phyloP scores from a whole-genome alignment of 164 flowering plant genomes.

The Liquidambar formosana region DNA sequence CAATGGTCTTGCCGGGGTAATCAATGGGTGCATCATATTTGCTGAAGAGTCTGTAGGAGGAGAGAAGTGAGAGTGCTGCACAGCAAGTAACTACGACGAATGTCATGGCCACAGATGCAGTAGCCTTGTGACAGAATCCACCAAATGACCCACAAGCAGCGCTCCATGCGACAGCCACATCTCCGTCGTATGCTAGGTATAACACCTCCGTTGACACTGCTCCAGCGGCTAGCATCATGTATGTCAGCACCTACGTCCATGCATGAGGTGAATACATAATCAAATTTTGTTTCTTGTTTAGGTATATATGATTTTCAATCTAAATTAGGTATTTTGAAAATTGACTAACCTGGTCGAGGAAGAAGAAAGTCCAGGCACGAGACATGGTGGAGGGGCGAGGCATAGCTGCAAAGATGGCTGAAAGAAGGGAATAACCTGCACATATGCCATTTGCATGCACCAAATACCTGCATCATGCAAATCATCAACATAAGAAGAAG shows the following conservation, averaged over 20 bases:
- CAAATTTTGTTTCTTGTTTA: background rate
- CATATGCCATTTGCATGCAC: conserved; percentile 91
- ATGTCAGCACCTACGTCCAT: conserved; percentile 68
- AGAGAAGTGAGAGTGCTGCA: conserved; percentile 61
- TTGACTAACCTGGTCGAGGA: conserved; percentile 69
- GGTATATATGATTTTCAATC: background rate
- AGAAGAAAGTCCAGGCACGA: conserved; percentile 79
- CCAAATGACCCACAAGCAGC: conserved; percentile 55
- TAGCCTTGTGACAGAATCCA: conserved; percentile 63
- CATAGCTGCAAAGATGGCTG: conserved; percentile 59
- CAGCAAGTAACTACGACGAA: conserved; percentile 54
- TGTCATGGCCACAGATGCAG: conserved; percentile 59
- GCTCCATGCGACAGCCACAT: conserved; percentile 63
- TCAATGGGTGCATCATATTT: conserved; percentile 56
- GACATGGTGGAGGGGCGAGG: conserved; percentile 58
- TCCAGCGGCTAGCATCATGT: conserved; percentile 72
- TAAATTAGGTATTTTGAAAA: background rate
- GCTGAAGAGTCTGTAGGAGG: conserved; percentile 88
- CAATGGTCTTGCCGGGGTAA: conserved; percentile 22
- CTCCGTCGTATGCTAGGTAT: conserved; percentile 72
- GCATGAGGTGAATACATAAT: background rate
- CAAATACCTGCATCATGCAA: conserved; percentile 54
- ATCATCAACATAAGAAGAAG: background rate
- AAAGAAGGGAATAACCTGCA: conserved; percentile 88
- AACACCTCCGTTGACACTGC: conserved; percentile 68